These are phyloP conservation scores for Yamadazyma sp. DNA, from an alignment of 1,139 yeast genomes.

Conservation along the genomic window DNA sequence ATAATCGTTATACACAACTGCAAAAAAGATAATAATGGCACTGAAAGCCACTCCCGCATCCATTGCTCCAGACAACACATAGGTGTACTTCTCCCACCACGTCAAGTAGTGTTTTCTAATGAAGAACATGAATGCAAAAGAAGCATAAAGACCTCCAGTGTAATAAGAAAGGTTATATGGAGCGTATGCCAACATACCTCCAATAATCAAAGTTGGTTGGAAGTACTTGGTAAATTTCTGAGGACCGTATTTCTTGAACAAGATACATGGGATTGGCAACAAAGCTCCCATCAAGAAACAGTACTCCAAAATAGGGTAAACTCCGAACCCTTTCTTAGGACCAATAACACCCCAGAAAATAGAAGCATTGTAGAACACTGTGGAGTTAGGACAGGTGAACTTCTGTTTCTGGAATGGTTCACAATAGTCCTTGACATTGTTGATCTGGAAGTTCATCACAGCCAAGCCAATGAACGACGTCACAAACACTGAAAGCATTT, in stretches of 20 bases:
- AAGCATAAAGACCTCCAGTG: conserved; percentile 48
- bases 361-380: conserved; percentile 49
- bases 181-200: conserved; percentile 43
- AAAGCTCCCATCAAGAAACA: conserved; percentile 55
- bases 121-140: conserved; percentile 52
- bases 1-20: conserved; percentile 46
- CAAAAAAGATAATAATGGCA: conserved; percentile 56
- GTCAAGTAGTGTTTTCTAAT: conserved; percentile 46
- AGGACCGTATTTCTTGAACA: conserved; percentile 35
- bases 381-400: conserved; percentile 50
- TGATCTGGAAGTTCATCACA: conserved; percentile 52
- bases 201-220: conserved; percentile 41
- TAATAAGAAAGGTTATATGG: conserved; percentile 60
- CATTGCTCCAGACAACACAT: conserved; percentile 57
- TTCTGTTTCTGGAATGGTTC: conserved; percentile 33
- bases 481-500: conserved; percentile 42
- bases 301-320: conserved; percentile 47
- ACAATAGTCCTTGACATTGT: conserved; percentile 39
- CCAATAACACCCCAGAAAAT: conserved; percentile 63
- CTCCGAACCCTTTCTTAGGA: conserved; percentile 53
- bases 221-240: conserved; percentile 26
- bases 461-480: conserved; percentile 49
- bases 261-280: conserved; percentile 40
- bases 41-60: conserved; percentile 63
- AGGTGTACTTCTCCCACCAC: conserved; percentile 69